Evolutionary conservation across 805 yeast genomes (phyloP), one percentile per base, ranked within the genome.

Genomic region (Tetrapisispora phaffii): DNA sequence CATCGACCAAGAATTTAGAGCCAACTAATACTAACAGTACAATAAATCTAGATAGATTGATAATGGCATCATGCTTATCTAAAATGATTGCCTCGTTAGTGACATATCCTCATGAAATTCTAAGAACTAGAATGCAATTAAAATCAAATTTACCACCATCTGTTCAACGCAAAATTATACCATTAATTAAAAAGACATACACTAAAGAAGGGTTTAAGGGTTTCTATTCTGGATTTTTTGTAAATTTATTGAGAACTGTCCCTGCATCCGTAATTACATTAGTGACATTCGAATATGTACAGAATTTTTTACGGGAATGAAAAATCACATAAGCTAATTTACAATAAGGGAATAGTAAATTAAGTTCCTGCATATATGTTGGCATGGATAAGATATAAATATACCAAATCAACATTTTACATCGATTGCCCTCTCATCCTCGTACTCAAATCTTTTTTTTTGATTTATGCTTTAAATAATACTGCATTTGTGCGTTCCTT

Each of bases 201-300:
- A 72, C 57, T 51, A 58, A 47, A 44, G 96, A 89, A 59, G 96
- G 97, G 2, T 50, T 82, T 44, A 63, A 71, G 32, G 96, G 93
- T 3, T 90, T 87, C 60, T 93, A 93, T 59, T 81, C 93, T 1
- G 98, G 98, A 0, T 84, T 89, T 56, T 73, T 80, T 0, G 81
- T 94, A 19, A 93, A 93, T 59, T 67, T 93, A 57, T 77, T 86
- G 26, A 71, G 98, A 54, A 93, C 98, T 0, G 86, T 90, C 0
- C 98, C 98, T 3, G 89, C 96, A 1, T 78, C 88, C 54, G 97
- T 97, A 1, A 86, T 90, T n/a, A 93, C 98, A 2, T 71, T 93
- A 54, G 88, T 90, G 9, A 85, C 95, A 24, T 93, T 85, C 63
- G 98, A 93, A 59, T 83, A 82, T 60, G 75, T 83, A 61, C 79